Base-by-base conservation (phyloP, 192 early-diverging fungal species). In the Entomortierella lignicola region DNA sequence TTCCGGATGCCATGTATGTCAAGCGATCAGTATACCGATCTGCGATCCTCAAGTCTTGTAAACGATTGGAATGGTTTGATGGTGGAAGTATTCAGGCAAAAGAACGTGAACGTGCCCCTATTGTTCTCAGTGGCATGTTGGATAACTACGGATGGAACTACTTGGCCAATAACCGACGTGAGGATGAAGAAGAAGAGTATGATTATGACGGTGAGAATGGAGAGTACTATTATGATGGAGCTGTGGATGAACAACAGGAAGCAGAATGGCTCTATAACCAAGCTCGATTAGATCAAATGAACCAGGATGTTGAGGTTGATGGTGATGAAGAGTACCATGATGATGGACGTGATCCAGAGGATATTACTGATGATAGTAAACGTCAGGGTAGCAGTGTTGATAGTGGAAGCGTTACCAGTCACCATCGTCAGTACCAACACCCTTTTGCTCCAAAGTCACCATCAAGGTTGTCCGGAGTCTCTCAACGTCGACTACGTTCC, bases 11-110 rank as follows among this genome's bases (percentile, higher is more conserved):
- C 30, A 69, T 70, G 68, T 79, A 70, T 41, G 57, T 70, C 30
- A 79, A 66, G 57, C 67, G 75, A 29, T 69, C 75, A 11, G 75
- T 79, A 4, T 79, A 79, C 43, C 54, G 75, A 39, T 64, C 75
- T 8, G 68, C 75, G 1, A 70, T 79, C 26, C 23, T 79, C 56
- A 79, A 79, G 52, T 70, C 66, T 6, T 79, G 75, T 60, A 70
- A 66, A 27, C 55, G 75, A 18, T 27, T 79, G 5, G 68, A 70
- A 26, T 79, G 75, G 75, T 79, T 79, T 32, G 75, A 79, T 42
- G 75, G 75, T n/a, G 75, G 75, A 3, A 62, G 32, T 0, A 66
- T 79, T 23, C 66, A 63, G 51, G 23, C 21, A 37, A 79, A 60
- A 57, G 75, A 79, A 42, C 67, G 75, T 32, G 67, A 69, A 41